Base-by-base conservation (phyloP, 495 filamentous ascomycete species). In the Podospora pseudopauciseta region DNA sequence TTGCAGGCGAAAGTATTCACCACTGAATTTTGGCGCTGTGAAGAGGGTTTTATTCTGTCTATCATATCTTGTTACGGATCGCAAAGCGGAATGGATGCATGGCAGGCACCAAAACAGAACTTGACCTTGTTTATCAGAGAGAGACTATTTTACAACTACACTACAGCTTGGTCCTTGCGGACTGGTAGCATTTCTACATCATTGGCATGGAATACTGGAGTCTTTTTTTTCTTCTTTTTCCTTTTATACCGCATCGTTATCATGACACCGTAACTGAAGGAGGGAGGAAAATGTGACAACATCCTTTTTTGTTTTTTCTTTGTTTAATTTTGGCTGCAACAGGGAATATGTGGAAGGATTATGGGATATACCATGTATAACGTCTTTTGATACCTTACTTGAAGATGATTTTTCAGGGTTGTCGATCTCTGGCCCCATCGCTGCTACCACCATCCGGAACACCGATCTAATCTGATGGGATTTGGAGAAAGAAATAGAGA, bases 141-240 rank as follows among this genome's bases (percentile, higher is more conserved):
- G n/a, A 63, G 44, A 55, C 19, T 55, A 27, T 55, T 65, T 15
- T 34, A 58, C 56, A 44, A 44, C 18, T 57, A 49, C 39, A 49
- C 39, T 18, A 16, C 39, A 16, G 39, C 39, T 49, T 49, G 39
- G 39, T 49, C 39, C 39, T 49, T 49, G 39, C 39, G 39, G 39
- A 49, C 39, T 13, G 39, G 39, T 11, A 49, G 39, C 39, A 49
- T 49, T 13, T 13, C 13, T 49, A 49, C 15, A 49, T 11, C 39
- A 49, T 13, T 11, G 39, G 39, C 39, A 49, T 49, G 39, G 39
- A 5, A 49, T 32, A 49, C 39, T 49, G 39, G 39, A 49, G 39
- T 49, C 20, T 23, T 23, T 1, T 23, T 23, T 23, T 23, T 23
- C 20, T 11, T 49, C 30, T 18, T 49, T 49, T 49, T 11, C 13